Evolutionary conservation across 768 basidiomycete species (phyloP).

Genomic region (Strobilomyces dryophilus): DNA sequence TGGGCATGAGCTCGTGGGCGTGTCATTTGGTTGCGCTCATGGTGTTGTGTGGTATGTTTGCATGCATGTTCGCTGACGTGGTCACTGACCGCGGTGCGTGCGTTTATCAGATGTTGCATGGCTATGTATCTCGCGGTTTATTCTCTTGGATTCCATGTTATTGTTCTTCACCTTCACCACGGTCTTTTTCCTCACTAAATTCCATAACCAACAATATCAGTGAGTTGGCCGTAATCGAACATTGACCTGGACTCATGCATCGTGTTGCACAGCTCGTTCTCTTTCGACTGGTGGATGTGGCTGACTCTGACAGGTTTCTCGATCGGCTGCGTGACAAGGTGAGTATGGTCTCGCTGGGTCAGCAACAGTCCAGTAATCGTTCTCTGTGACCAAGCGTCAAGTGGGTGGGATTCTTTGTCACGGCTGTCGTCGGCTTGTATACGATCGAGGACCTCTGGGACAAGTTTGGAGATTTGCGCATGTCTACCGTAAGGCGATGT

Average conservation of each 20-base stretch:
- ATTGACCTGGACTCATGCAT: slow-evolving; percentile 1
- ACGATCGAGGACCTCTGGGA: slow-evolving; percentile 79
- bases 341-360: slow-evolving; percentile 8
- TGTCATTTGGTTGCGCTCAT: slow-evolving; percentile 92
- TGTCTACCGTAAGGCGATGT: slow-evolving; percentile 70
- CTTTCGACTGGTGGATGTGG: slow-evolving; percentile 98
- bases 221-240: slow-evolving; percentile 37
- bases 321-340: slow-evolving; percentile 95
- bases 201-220: slow-evolving; percentile 96
- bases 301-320: slow-evolving; percentile 88
- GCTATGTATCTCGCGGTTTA: slow-evolving; percentile 95
- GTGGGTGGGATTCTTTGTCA: slow-evolving; percentile 94
- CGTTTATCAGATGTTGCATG: slow-evolving; percentile 80
- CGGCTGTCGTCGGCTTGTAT: slow-evolving; percentile 90
- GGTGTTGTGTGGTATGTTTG: slow-evolving; percentile 73
- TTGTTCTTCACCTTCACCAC: slow-evolving; percentile 98
- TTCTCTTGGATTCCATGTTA: slow-evolving; percentile 98
- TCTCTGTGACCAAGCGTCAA: slow-evolving; percentile 62
- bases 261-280: slow-evolving; percentile 66
- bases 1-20: slow-evolving; percentile 87
- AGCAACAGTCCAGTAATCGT: neutral
- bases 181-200: slow-evolving; percentile 91
- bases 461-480: slow-evolving; percentile 58
- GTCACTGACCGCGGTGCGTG: neutral
- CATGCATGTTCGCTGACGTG: slow-evolving; percentile 20